These are phyloP conservation scores for Houttuynia cordata DNA, from an alignment of 164 flowering plant genomes.

Conservation along the genomic window DNA sequence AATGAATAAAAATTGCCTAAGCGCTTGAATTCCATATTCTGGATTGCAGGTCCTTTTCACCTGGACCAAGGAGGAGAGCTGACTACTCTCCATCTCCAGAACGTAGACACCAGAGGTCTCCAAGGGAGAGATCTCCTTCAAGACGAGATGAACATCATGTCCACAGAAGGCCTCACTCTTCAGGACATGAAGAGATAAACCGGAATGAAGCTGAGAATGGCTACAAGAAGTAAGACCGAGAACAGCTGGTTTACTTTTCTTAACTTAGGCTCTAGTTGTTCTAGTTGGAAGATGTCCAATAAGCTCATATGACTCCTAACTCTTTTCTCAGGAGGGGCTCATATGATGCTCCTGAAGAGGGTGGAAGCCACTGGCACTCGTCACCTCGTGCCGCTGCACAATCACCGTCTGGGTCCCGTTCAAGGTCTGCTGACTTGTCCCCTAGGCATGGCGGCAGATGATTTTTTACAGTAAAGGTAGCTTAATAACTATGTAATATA, in stretches of 20 bases:
- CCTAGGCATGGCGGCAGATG: slow-evolving; percentile 25
- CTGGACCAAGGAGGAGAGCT: slow-evolving; percentile 38
- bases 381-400: slow-evolving; percentile 37
- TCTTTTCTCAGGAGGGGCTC: slow-evolving; percentile 24
- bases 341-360: slow-evolving; percentile 25
- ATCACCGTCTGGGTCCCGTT: slow-evolving; percentile 70
- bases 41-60: slow-evolving; percentile 51
- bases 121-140: slow-evolving; percentile 30
- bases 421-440: slow-evolving; percentile 59
- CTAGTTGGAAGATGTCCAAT: background rate
- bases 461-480: background rate
- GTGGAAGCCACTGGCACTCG: slow-evolving; percentile 28
- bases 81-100: slow-evolving; percentile 55
- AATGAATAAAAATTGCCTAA: background rate
- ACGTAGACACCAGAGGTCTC: slow-evolving; percentile 43
- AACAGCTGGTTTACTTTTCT: background rate
- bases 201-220: slow-evolving; percentile 29
- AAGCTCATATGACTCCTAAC: no score
- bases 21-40: slow-evolving; percentile 2
- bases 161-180: slow-evolving; percentile 44
- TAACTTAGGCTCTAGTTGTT: background rate
- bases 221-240: slow-evolving; percentile 29
- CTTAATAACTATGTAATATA: background rate
- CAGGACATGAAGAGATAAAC: slow-evolving; percentile 28
- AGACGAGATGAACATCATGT: slow-evolving; percentile 22